Conservation (phyloP, 192 early-diverging fungal genomes). For the Podochytrium sp. region DNA sequence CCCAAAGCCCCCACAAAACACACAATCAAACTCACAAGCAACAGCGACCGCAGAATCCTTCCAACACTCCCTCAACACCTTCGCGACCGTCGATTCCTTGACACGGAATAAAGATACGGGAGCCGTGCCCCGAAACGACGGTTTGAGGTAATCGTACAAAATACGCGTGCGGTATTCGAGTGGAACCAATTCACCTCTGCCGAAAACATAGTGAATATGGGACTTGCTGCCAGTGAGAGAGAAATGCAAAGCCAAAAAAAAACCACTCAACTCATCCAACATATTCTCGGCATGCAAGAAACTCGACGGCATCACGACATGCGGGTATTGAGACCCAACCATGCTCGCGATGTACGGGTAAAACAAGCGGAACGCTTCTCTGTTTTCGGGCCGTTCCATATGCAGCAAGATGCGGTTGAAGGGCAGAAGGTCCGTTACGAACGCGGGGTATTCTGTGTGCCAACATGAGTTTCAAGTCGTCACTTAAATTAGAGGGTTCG, state of each 20-base stretch:
- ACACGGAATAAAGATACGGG: background rate
- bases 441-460: conserved; percentile 11
- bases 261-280: conserved; percentile 11
- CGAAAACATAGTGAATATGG: background rate
- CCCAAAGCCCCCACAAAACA: background rate
- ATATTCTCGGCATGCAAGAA: conserved; percentile 23
- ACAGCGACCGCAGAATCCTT: background rate
- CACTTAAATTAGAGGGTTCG: background rate
- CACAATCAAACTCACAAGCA: conserved; percentile 6
- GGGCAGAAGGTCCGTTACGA: conserved; percentile 28
- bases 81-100: background rate
- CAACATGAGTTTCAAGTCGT: background rate
- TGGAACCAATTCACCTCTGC: conserved; percentile 12
- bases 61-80: background rate
- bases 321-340: conserved; percentile 25
- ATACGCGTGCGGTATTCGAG: conserved; percentile 3
- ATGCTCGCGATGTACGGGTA: conserved; percentile 28
- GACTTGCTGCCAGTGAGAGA: background rate
- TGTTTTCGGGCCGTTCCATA: conserved; percentile 25
- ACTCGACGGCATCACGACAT: conserved; percentile 1
- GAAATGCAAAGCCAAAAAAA: background rate
- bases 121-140: background rate
- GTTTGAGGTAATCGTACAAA: conserved; percentile 11
- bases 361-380: conserved; percentile 11
- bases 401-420: conserved; percentile 24